Base-by-base conservation (phyloP, 169 alveolate species). In the Plasmodium blacklocki region DNA sequence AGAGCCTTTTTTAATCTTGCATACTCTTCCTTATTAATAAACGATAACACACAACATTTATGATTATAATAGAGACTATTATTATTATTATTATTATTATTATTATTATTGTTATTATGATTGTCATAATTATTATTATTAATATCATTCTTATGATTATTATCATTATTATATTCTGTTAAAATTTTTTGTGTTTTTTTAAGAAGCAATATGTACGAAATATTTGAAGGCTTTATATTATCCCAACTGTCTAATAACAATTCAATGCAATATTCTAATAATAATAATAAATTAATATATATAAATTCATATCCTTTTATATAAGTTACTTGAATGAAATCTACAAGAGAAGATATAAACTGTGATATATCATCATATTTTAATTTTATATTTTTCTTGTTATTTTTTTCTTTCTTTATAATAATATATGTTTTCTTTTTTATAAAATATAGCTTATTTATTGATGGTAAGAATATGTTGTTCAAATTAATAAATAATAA, bases 261-360 rank as follows among this genome's bases (percentile, higher is more conserved):
- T 15, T 68, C 73, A 18, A 68, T 26, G 21, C 76, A 58, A 21
- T 80, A 56, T 32, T 80, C 90, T 9, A 68, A 19, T 43, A 80
- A 43, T 1, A 80, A 50, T 23, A 80, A 59, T 32, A 80, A 14
- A 56, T 83, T 80, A 3, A 80, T 23, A 18, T 80, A 80, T 6
- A 80, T 54, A 15, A 80, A 80, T 56, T 80, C 90, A 39, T 80
- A 80, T 39, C 90, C 90, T 23, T 23, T 47, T 18, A 58, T 26
- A 56, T 80, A 80, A 3, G 73, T 80, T 39, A 21, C 54, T 12
- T 80, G 39, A 1, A 80, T 29, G 39, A 23, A 49, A 29, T 80
- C 29, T 23, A 80, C 26, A 23, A 80, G 18, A 19, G 58, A 15
- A 43, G 3, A 59, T 15, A 80, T 19, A 68, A 80, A 68, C 2